phyloP scores from a whole-genome alignment of 2,329 filamentous ascomycete genomes.

The Fusarium poae region DNA sequence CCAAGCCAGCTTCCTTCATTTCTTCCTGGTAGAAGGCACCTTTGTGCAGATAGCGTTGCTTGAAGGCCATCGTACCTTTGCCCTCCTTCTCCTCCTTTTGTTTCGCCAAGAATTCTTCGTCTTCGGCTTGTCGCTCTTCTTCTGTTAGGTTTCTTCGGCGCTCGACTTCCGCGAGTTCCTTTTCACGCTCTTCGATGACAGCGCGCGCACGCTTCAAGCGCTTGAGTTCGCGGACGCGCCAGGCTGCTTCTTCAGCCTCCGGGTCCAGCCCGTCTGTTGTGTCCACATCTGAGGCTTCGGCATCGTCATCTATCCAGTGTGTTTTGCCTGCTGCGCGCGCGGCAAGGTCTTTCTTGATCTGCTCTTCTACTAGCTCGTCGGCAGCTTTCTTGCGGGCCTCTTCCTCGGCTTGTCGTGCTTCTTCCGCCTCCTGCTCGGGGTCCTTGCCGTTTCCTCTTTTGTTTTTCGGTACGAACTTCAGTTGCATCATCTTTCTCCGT shows the following conservation, averaged over 20 bases:
- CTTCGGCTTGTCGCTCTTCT: conserved; percentile 88
- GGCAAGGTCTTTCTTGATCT: conserved; percentile 84
- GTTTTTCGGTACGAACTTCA: conserved; percentile 73
- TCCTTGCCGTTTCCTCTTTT: conserved; percentile 59
- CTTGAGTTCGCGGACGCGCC: conserved; percentile 92
- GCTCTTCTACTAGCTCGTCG: conserved; percentile 86
- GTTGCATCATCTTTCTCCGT: conserved; percentile 69
- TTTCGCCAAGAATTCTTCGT: conserved; percentile 79
- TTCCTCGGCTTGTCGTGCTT: conserved; percentile 62
- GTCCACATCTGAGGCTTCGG: conserved; percentile 81
- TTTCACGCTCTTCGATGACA: conserved; percentile 85
- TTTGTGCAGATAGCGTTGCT: conserved; percentile 98
- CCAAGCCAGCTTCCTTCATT: conserved; percentile 78
- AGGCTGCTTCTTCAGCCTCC: conserved; percentile 89
- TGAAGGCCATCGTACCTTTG: conserved; percentile 85
- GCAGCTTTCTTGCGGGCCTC: conserved; percentile 76
- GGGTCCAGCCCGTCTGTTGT: conserved; percentile 90
- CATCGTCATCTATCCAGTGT: conserved; percentile 86
- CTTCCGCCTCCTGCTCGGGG: conserved; percentile 53
- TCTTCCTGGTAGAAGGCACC: conserved; percentile 95
- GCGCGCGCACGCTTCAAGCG: conserved; percentile 89
- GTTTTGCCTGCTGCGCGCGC: conserved; percentile 82
- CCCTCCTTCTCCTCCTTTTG: conserved; percentile 84
- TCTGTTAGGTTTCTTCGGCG: conserved; percentile 86
- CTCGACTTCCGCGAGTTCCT: conserved; percentile 89